These are phyloP conservation scores for Colletotrichum tropicicola DNA, from an alignment of 2,329 filamentous ascomycete species.

Conservation along the genomic window DNA sequence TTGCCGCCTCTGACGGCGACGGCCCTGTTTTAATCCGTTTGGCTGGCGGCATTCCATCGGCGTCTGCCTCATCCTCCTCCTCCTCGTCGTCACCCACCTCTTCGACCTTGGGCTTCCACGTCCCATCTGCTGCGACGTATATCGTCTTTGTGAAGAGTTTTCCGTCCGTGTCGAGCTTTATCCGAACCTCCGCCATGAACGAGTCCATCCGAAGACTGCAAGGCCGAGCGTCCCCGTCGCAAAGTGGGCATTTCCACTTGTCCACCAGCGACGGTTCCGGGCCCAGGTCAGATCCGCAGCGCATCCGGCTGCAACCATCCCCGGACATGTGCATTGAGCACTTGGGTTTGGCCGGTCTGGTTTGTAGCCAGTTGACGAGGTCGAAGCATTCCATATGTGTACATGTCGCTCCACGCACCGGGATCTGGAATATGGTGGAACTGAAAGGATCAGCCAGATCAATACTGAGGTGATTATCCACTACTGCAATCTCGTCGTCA, in stretches of 20 bases:
- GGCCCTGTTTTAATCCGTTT: slow-evolving; percentile 18
- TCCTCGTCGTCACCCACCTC: slow-evolving; percentile 37
- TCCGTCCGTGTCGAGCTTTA: slow-evolving; percentile 50
- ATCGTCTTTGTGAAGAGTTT: slow-evolving; percentile 40
- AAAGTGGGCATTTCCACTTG: slow-evolving; percentile 89
- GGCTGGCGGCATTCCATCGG: slow-evolving; percentile 1
- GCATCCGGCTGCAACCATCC: slow-evolving; percentile 48
- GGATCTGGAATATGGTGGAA: slow-evolving; percentile 70
- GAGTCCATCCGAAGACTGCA: slow-evolving; percentile 75
- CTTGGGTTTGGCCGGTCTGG: slow-evolving; percentile 60
- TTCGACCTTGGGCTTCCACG: slow-evolving; percentile 43
- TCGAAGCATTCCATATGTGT: slow-evolving; percentile 90
- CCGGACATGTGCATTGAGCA: slow-evolving; percentile 44
- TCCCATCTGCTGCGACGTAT: slow-evolving; percentile 39
- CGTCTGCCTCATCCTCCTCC: slow-evolving; percentile 6
- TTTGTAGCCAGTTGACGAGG: slow-evolving; percentile 80
- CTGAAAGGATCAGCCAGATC: slow-evolving; percentile 75
- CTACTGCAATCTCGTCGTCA: slow-evolving; percentile 72
- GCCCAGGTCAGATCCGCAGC: neutral
- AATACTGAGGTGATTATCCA: slow-evolving; percentile 66
- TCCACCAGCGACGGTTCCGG: slow-evolving; percentile 67
- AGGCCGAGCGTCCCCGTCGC: slow-evolving; percentile 80
- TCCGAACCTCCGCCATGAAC: slow-evolving; percentile 73
- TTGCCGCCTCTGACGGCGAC: neutral
- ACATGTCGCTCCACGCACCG: slow-evolving; percentile 77